Evolutionary conservation across 305 asterid species (phyloP).

Genomic region (Solanum aculeatissimum): DNA sequence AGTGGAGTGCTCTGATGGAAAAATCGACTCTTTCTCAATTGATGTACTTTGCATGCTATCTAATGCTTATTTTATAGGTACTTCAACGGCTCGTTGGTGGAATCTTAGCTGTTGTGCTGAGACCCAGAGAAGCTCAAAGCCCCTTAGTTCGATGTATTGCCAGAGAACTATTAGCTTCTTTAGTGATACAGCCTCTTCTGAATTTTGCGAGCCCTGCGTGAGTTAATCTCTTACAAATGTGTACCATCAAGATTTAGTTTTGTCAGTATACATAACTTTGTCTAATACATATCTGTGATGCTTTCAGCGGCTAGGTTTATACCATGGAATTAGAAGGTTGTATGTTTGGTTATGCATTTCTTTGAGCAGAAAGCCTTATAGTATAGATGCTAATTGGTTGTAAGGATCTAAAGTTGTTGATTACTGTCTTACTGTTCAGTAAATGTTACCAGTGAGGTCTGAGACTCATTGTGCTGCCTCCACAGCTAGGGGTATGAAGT

Average conservation of each 20-base stretch:
- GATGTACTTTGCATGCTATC: constrained; percentile 6
- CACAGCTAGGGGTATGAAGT: not conserved
- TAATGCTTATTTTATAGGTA: constrained; percentile 35
- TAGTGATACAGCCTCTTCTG: constrained; percentile 89
- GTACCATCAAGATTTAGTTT: not conserved
- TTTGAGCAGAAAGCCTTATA: not conserved
- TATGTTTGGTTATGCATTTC: not conserved
- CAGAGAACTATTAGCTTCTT: constrained; percentile 80
- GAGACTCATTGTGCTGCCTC: not conserved
- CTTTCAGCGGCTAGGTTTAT: not conserved
- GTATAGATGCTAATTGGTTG: not conserved
- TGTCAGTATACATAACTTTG: not conserved
- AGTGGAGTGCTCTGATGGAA: constrained; percentile 38
- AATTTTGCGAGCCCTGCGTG: constrained; percentile 87
- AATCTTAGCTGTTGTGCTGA: constrained; percentile 72
- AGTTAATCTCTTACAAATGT: constrained; percentile 10
- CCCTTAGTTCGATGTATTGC: constrained; percentile 91
- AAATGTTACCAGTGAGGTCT: not conserved
- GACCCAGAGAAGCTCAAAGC: constrained; percentile 89
- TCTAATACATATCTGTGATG: not conserved
- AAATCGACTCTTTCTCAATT: constrained; percentile 8
- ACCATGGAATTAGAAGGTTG: not conserved
- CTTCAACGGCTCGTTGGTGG: constrained; percentile 94
- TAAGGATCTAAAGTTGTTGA: not conserved
- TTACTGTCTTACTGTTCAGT: not conserved